phyloP scores from a whole-genome alignment of 768 basidiomycete species.

The Macrolepiota fuliginosa region DNA sequence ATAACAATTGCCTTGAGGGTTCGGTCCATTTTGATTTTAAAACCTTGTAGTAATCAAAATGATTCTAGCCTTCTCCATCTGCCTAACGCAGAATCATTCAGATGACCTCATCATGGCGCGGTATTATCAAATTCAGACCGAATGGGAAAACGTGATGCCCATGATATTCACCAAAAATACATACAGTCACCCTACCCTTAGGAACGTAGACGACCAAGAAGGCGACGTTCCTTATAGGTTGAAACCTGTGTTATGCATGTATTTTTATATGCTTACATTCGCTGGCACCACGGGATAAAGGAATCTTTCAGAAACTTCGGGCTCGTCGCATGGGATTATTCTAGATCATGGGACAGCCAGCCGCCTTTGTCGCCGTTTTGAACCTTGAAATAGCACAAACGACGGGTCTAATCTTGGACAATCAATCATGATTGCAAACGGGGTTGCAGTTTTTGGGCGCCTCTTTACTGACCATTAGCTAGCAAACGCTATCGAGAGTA shows the following conservation, averaged over 20 bases:
- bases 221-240: background rate
- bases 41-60: background rate
- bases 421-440: too few species aligned
- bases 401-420: background rate
- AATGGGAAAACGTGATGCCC: background rate
- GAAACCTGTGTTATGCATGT: too few species aligned
- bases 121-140: constrained; percentile 5
- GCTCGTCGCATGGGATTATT: background rate
- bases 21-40: background rate
- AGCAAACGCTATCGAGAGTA: background rate
- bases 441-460: background rate
- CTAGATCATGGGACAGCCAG: background rate
- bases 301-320: too few species aligned
- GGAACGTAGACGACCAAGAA: background rate
- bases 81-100: background rate
- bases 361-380: background rate
- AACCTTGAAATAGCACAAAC: background rate
- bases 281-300: too few species aligned
- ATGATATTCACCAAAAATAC: background rate
- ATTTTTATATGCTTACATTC: too few species aligned
- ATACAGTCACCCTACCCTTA: background rate
- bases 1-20: background rate
- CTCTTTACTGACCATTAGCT: background rate
- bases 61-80: background rate
- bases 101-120: background rate